Conservation (phyloP, 1,139 yeast species). For the Hyphopichia buzzinii region DNA sequence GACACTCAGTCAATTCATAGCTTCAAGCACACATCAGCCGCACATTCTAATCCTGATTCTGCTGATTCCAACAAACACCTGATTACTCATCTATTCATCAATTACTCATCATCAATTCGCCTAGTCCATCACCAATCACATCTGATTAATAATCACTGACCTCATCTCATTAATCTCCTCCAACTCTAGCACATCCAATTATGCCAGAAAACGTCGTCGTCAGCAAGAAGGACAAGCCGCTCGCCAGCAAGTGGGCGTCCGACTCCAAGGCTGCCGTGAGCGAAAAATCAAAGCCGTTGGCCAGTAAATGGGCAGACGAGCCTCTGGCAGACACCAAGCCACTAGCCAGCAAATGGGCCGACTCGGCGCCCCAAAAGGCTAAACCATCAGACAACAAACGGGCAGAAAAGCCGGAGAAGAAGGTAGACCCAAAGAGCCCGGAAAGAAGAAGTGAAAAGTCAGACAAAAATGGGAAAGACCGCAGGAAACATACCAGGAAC, state of each 20-base stretch:
- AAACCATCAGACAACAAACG: not conserved
- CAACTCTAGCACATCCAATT: no score
- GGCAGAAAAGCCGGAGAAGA: not conserved
- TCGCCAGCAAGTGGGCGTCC: conserved; percentile 3
- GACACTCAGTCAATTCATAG: no score
- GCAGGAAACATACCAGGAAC: not conserved
- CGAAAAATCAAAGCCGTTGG: conserved; percentile 16
- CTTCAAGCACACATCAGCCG: no score
- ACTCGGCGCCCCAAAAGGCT: not conserved
- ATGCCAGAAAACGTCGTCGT: no score
- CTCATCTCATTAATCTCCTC: no score
- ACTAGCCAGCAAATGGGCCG: not conserved
- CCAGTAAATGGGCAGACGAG: conserved; percentile 29
- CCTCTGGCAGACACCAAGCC: not conserved
- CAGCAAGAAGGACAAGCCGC: conserved; percentile 3
- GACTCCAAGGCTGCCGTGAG: conserved; percentile 1
- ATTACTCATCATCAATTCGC: no score
- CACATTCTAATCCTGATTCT: no score
- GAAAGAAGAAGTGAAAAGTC: not conserved
- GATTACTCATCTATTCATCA: no score
- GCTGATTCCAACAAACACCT: no score
- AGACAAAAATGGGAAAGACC: not conserved
- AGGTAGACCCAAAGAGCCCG: not conserved
- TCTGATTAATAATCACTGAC: no score
- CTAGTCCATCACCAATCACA: no score